A percentile compares a stretch with the other conserved stretches of the same genome.
Evolutionary conservation across 2,329 filamentous ascomycete genomes (phyloP).

Genomic region (Phaeosphaeriaceae sp.): DNA sequence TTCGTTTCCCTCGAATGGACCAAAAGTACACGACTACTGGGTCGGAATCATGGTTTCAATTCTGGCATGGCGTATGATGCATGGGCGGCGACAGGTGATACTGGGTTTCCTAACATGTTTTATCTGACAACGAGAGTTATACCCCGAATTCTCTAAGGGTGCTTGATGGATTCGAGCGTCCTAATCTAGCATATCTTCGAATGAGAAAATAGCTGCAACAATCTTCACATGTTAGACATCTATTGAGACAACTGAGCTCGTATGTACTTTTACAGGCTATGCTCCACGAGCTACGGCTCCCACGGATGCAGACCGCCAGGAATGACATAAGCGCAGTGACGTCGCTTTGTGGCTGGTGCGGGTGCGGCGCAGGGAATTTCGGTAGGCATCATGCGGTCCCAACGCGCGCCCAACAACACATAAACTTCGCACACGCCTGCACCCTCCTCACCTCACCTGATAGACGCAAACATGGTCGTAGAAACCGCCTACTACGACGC

Average conservation of each 20-base stretch:
- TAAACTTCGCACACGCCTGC: conserved; percentile 11
- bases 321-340: conserved; percentile 14
- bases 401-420: conserved; percentile 24
- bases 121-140: conserved; percentile 34
- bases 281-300: not conserved
- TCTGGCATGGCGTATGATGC: conserved; percentile 47
- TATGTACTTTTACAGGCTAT: not conserved
- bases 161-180: conserved; percentile 35
- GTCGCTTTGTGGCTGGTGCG: conserved; percentile 18
- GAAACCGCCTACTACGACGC: conserved; percentile 90
- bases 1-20: conserved; percentile 30
- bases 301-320: not conserved
- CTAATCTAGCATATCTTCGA: conserved; percentile 36
- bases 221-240: not conserved
- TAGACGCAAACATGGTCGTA: conserved; percentile 70
- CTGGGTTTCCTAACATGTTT: conserved; percentile 37
- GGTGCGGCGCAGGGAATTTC: conserved; percentile 26
- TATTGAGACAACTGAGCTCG: not conserved
- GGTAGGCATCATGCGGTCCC: conserved; percentile 14
- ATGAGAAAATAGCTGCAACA: conserved; percentile 19
- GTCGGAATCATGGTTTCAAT: conserved; percentile 38
- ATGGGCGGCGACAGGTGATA: conserved; percentile 44
- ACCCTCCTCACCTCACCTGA: conserved; percentile 6
- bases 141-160: conserved; percentile 27
- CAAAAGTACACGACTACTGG: conserved; percentile 35